These are phyloP conservation scores for Xenosphaeropsis pyriputrescens DNA, from an alignment of 2,329 filamentous ascomycete species.

Conservation along the genomic window DNA sequence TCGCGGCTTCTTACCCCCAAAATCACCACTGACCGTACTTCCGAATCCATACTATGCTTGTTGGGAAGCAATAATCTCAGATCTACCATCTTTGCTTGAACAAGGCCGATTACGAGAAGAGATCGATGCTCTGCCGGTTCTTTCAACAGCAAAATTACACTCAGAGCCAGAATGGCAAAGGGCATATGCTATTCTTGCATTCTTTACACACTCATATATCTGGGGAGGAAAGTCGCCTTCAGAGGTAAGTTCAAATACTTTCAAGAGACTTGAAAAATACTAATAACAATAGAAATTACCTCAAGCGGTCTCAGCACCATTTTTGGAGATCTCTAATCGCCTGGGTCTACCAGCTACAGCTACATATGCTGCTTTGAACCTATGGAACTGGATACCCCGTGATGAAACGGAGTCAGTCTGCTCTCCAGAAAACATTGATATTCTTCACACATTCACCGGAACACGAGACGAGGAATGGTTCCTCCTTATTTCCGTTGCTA, in stretches of 20 bases:
- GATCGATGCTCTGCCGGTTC: slow-evolving; percentile 50
- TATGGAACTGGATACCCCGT: slow-evolving; percentile 78
- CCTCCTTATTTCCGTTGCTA: slow-evolving; percentile 76
- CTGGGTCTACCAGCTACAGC: slow-evolving; percentile 76
- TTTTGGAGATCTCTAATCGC: slow-evolving; percentile 54
- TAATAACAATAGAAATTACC: slow-evolving; percentile 42
- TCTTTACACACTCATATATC: slow-evolving; percentile 74
- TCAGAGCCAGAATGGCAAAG: slow-evolving; percentile 64
- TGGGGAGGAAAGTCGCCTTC: slow-evolving; percentile 70
- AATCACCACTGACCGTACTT: slow-evolving; percentile 50
- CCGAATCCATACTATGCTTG: slow-evolving; percentile 60
- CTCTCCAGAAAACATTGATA: slow-evolving; percentile 52
- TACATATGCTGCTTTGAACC: slow-evolving; percentile 74
- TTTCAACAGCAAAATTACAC: slow-evolving; percentile 49
- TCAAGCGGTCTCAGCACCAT: slow-evolving; percentile 61
- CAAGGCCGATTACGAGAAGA: slow-evolving; percentile 45
- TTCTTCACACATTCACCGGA: slow-evolving; percentile 73
- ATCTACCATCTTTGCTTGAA: slow-evolving; percentile 53
- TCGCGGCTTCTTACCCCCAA: slow-evolving; percentile 63
- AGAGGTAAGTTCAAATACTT: slow-evolving; percentile 38
- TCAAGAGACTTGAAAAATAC: background rate
- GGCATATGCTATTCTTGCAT: slow-evolving; percentile 65
- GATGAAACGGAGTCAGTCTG: slow-evolving; percentile 46
- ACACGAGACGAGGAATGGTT: slow-evolving; percentile 92
- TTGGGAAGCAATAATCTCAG: slow-evolving; percentile 60